Conservation (phyloP, 1,284 basidiomycete species). For the Boletus sp. region DNA sequence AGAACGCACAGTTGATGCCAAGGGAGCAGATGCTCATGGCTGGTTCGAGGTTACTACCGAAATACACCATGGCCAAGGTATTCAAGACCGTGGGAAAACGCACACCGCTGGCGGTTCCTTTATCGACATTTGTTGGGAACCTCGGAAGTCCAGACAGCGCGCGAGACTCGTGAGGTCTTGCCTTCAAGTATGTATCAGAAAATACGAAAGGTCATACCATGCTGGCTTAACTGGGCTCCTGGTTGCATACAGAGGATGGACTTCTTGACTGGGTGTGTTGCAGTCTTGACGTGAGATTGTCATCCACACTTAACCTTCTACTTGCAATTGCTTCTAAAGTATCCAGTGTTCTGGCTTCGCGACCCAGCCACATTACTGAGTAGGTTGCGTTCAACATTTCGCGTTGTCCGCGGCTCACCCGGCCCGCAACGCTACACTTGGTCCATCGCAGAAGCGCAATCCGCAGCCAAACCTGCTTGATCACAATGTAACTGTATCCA, state of each 20-base stretch:
- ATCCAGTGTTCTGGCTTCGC: slow-evolving; percentile 41
- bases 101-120: slow-evolving; percentile 19
- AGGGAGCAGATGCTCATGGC: slow-evolving; percentile 54
- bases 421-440: slow-evolving; percentile 30
- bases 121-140: slow-evolving; percentile 36
- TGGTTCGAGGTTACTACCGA: slow-evolving; percentile 44
- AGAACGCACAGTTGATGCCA: slow-evolving; percentile 41
- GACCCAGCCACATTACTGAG: slow-evolving; percentile 45
- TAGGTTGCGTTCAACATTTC: slow-evolving; percentile 2
- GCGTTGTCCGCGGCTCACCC: neutral
- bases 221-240: neutral
- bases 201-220: slow-evolving; percentile 2
- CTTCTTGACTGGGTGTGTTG: slow-evolving; percentile 43
- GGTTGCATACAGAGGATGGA: slow-evolving; percentile 36
- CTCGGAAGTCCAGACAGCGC: slow-evolving; percentile 45
- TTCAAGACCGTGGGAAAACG: slow-evolving; percentile 22
- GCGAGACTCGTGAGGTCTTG: slow-evolving; percentile 28
- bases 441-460: slow-evolving; percentile 53
- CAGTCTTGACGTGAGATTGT: neutral
- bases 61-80: slow-evolving; percentile 34
- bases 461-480: slow-evolving; percentile 30
- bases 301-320: neutral
- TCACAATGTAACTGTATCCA: slow-evolving; percentile 10
- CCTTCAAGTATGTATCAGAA: slow-evolving; percentile 20
- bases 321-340: slow-evolving; percentile 36